phyloP scores from a whole-genome alignment of 768 basidiomycete species.

The Pulveroboletus sp. region DNA sequence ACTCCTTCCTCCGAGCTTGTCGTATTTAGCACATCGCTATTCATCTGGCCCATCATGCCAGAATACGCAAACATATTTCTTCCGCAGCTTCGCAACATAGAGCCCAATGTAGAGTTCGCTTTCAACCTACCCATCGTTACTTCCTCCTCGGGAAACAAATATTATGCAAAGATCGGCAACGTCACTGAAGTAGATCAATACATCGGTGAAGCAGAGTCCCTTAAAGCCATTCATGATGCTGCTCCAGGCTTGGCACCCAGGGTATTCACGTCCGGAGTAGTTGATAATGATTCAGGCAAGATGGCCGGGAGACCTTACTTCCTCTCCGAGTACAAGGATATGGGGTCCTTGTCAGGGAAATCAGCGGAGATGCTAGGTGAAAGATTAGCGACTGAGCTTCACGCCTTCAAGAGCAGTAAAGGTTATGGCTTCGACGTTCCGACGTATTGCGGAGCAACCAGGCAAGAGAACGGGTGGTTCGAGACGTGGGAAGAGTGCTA shows the following conservation, averaged over 20 bases:
- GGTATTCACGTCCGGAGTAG: constrained; percentile 47
- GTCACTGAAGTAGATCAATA: constrained; percentile 59
- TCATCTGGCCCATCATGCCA: constrained; percentile 12
- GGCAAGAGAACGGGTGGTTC: constrained; percentile 69
- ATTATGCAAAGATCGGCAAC: constrained; percentile 61
- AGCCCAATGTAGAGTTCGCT: constrained; percentile 48
- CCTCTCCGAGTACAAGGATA: constrained; percentile 69
- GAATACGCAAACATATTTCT: constrained; percentile 32
- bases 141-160: constrained; percentile 55
- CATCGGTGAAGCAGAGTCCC: constrained; percentile 62
- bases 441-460: constrained; percentile 73
- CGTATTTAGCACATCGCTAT: not conserved
- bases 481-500: constrained; percentile 69
- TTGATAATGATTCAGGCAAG: constrained; percentile 24
- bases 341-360: constrained; percentile 42
- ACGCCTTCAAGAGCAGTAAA: constrained; percentile 46
- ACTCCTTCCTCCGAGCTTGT: no score
- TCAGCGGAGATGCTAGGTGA: constrained; percentile 52
- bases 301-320: constrained; percentile 52
- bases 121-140: constrained; percentile 43
- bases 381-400: constrained; percentile 65
- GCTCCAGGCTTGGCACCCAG: constrained; percentile 64
- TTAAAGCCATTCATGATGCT: constrained; percentile 57
- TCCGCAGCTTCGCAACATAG: constrained; percentile 44
- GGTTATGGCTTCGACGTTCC: constrained; percentile 72